phyloP scores from a whole-genome alignment of 306 rosid genomes.

The Corylus heterophylla region DNA sequence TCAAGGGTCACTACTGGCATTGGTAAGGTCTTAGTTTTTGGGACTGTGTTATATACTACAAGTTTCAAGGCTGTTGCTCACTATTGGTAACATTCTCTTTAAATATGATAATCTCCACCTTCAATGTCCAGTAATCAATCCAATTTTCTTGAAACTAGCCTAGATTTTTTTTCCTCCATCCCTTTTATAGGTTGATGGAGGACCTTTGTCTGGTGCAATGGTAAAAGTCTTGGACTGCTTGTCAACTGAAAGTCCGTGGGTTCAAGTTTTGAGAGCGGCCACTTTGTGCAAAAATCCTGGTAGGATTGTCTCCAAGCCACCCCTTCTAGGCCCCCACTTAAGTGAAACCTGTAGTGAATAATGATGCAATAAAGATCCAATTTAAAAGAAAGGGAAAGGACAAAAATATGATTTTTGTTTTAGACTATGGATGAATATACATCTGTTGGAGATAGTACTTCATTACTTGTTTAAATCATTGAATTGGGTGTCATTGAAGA shows the following conservation, averaged over 20 bases:
- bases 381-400: no score
- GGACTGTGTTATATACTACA: not conserved
- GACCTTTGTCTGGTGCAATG: no score
- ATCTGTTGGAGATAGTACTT: not conserved
- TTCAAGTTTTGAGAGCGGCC: not conserved
- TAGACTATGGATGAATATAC: not conserved
- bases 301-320: not conserved
- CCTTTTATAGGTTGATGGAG: no score
- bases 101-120: not conserved
- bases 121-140: not conserved
- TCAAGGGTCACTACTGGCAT: conserved; percentile 58
- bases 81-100: not conserved
- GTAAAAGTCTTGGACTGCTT: no score
- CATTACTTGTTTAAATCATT: not conserved
- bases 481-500: not conserved
- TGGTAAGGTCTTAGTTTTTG: conserved; percentile 48
- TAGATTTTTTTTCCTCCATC: no score
- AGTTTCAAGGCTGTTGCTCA: not conserved
- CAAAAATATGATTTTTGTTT: no score
- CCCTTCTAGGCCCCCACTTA: not conserved
- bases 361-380: not conserved
- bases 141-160: no score
- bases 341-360: not conserved
- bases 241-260: no score
- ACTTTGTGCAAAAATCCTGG: no score